These are phyloP conservation scores for Durusdinium trenchii DNA, from an alignment of 73 alveolate species.

Conservation along the genomic window DNA sequence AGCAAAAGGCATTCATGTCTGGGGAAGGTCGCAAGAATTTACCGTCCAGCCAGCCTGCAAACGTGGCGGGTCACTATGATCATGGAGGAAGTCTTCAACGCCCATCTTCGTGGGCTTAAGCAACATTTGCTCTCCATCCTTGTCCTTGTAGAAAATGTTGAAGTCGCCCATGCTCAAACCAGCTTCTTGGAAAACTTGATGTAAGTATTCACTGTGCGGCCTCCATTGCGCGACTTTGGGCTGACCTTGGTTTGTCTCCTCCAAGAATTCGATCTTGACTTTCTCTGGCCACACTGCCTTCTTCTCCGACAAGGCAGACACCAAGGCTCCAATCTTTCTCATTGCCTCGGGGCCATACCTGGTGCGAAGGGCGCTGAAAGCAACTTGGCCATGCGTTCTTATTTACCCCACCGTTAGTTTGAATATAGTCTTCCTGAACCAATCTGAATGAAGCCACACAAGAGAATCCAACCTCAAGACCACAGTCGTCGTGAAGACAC, in stretches of 20 bases:
- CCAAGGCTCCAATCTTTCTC: not conserved
- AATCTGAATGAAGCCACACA: too few relatives aligned
- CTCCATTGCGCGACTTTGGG: not conserved
- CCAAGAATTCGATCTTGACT: not conserved
- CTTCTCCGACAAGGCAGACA: not conserved
- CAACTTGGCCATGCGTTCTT: too few relatives aligned
- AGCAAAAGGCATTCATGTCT: too few relatives aligned
- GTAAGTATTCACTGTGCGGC: not conserved
- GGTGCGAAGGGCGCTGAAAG: too few relatives aligned
- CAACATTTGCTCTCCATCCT: not conserved
- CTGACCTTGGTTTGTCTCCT: not conserved
- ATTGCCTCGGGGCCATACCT: conserved; percentile 11
- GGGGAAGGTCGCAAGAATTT: not conserved
- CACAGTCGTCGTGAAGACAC: too few relatives aligned
- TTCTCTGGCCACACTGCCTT: not conserved
- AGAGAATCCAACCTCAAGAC: too few relatives aligned
- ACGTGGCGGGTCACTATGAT: not conserved
- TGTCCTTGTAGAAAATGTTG: not conserved
- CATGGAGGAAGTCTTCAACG: conserved; percentile 1
- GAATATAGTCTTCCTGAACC: too few relatives aligned
- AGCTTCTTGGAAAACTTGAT: not conserved
- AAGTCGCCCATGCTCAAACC: not conserved
- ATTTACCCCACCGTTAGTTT: too few relatives aligned
- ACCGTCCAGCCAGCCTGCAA: not conserved
- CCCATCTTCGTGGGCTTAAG: not conserved